A percentile compares a stretch with the other conserved stretches of the same genome.
Conservation (phyloP, 495 filamentous ascomycete genomes). For the Podospora anserina region DNA sequence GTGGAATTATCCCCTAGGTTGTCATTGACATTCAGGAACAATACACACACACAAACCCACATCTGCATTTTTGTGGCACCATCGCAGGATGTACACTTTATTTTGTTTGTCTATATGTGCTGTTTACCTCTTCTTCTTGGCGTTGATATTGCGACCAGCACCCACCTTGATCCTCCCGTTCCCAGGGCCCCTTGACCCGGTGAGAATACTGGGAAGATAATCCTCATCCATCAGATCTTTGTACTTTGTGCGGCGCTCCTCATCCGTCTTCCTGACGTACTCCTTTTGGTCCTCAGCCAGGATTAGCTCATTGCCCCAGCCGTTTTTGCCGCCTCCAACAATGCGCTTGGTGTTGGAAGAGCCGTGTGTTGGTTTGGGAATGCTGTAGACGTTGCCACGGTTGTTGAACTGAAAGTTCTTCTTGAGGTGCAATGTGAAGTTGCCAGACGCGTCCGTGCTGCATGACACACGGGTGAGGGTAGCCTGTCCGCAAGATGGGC, state of each 20-base stretch:
- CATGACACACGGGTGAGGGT: conserved; percentile 84
- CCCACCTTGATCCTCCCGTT: conserved; percentile 74
- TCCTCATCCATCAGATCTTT: conserved; percentile 93
- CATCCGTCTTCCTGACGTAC: conserved; percentile 61
- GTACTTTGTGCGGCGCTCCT: conserved; percentile 63
- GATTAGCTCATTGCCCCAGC: conserved; percentile 78
- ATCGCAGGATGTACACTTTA: neutral
- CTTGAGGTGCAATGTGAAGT: conserved; percentile 86
- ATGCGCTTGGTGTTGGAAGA: conserved; percentile 68
- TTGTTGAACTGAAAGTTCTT: conserved; percentile 96
- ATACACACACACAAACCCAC: too few relatives aligned
- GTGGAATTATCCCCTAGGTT: neutral
- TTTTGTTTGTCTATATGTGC: neutral
- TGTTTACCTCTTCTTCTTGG: conserved; percentile 56
- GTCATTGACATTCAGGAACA: neutral
- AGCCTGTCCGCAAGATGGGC: conserved; percentile 80
- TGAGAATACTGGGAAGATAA: conserved; percentile 82
- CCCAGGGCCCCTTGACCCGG: conserved; percentile 63
- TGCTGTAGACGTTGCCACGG: conserved; percentile 80
- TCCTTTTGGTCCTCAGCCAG: conserved; percentile 96
- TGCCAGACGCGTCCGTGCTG: conserved; percentile 72
- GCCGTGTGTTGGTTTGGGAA: conserved; percentile 87
- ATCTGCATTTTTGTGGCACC: neutral
- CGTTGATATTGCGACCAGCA: conserved; percentile 82
- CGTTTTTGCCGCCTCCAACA: conserved; percentile 77